These are phyloP conservation scores for Metschnikowia corniflorae DNA, from an alignment of 805 yeast genomes.

Conservation along the genomic window DNA sequence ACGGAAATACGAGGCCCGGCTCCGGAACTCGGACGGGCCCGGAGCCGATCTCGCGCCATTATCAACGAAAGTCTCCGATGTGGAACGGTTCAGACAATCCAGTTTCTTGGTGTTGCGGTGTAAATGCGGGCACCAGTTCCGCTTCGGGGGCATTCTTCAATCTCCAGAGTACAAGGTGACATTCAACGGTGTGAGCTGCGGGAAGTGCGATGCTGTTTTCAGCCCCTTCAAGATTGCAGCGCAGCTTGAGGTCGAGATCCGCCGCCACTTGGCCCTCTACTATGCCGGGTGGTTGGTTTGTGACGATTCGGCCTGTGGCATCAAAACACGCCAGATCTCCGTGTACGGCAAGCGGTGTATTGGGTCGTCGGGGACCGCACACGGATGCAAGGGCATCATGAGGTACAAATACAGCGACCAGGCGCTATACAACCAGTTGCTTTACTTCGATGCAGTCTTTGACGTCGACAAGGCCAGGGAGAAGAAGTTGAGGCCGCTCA, in stretches of 20 bases:
- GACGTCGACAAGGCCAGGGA: slow-evolving; percentile 75
- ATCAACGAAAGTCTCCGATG: slow-evolving; percentile 76
- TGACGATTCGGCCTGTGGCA: slow-evolving; percentile 80
- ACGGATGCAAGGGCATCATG: slow-evolving; percentile 78
- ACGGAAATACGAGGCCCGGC: slow-evolving; percentile 49
- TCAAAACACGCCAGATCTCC: slow-evolving; percentile 76
- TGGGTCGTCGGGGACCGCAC: slow-evolving; percentile 56
- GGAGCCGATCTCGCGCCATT: slow-evolving; percentile 57
- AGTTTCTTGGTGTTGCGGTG: slow-evolving; percentile 57
- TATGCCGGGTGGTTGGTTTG: slow-evolving; percentile 86
- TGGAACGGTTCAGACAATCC: slow-evolving; percentile 73
- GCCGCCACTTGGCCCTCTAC: slow-evolving; percentile 68
- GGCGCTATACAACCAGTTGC: slow-evolving; percentile 78
- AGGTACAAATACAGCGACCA: slow-evolving; percentile 71
- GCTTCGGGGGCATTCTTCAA: slow-evolving; percentile 70
- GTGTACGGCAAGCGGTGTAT: slow-evolving; percentile 88
- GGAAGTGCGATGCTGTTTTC: slow-evolving; percentile 52
- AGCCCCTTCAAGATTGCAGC: slow-evolving; percentile 54
- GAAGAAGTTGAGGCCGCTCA: slow-evolving; percentile 50
- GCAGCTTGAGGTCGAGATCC: slow-evolving; percentile 71
- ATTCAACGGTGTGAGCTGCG: slow-evolving; percentile 69
- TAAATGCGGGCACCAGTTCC: slow-evolving; percentile 55
- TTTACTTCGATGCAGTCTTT: slow-evolving; percentile 74
- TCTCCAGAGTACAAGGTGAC: slow-evolving; percentile 60
- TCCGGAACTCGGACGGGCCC: slow-evolving; percentile 32